These are phyloP conservation scores for Myxozyma sirexii DNA, from an alignment of 805 yeast species.

Conservation along the genomic window DNA sequence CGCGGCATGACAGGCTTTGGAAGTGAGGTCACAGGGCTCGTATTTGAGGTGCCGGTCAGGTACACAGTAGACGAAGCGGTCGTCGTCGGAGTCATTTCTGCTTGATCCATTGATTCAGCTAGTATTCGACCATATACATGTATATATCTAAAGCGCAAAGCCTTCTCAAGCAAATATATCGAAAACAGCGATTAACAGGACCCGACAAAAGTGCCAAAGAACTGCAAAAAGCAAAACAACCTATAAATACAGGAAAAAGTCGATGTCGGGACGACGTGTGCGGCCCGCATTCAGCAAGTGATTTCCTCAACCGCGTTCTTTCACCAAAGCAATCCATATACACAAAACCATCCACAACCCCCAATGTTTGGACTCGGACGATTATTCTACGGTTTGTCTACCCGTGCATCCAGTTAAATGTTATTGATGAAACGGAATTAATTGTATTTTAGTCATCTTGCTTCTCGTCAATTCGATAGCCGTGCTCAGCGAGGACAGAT, in stretches of 20 bases:
- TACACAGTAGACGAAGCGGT: not conserved
- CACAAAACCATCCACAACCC: conserved; percentile 27
- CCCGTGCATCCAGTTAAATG: not conserved
- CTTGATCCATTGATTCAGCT: not conserved
- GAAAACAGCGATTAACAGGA: too few species aligned
- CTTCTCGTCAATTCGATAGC: conserved; percentile 74
- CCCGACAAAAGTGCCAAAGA: too few species aligned
- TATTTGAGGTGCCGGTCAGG: not conserved
- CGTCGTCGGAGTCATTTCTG: not conserved
- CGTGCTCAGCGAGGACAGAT: conserved; percentile 77
- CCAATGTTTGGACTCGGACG: conserved; percentile 46
- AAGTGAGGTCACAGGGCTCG: not conserved
- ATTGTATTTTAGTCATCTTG: conserved; percentile 38
- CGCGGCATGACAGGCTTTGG: not conserved
- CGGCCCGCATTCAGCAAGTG: too few species aligned
- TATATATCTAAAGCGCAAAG: not conserved
- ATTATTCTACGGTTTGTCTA: conserved; percentile 40
- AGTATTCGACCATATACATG: not conserved
- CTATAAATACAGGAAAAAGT: too few species aligned
- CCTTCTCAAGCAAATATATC: too few species aligned
- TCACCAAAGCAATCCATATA: too few species aligned
- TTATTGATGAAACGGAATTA: not conserved
- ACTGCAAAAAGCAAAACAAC: too few species aligned
- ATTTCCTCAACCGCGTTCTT: too few species aligned
- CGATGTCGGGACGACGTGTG: too few species aligned